Base-by-base conservation (phyloP, 495 filamentous ascomycete species). In the Daldinia decipiens region DNA sequence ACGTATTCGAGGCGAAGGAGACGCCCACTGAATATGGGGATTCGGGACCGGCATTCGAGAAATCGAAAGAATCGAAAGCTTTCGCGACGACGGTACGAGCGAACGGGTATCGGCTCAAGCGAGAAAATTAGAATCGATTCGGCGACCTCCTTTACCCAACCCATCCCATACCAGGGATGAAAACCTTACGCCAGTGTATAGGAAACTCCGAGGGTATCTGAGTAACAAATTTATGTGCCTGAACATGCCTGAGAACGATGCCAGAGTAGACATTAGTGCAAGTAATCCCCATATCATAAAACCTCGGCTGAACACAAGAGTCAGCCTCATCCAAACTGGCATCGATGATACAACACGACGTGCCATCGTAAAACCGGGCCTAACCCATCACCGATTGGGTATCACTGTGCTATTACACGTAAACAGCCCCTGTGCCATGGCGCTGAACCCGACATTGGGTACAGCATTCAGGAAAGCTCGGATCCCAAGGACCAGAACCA, bases 401-500 rank as follows among this genome's bases (percentile, higher is more conserved):
- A 70, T 88, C 93, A 51, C 82, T 81, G 54, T 84, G 84, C 53
- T 84, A 81, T 75, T 86, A 86, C 73, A 93, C 88, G 75, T 93
- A 92, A 17, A 86, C 79, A 38, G 88, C 86, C 31, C 88, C 77
- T 62, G 89, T 86, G 66, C 87, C 75, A 59, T 77, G 89, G 17
- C 72, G 45, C 27, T 75, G 74, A 17, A 68, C 21, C 9, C 82
- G 79, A 78, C 92, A 95, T 59, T 88, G 86, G 53, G 81, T 76
- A 77, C 92, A 95, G 64, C 92, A 95, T 19, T 89, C 91, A 31
- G 85, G 84, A 51, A 85, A 85, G 40, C 82, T 84, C 65, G 86
- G 85, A 63, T 86, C 82, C 87, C 90, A 91, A 31, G 83, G 80
- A 76, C 79, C 83, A 56, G 87, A 86, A 24, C 83, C 82, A 62